phyloP scores from a whole-genome alignment of 306 rosid genomes.

The Castanea crenata region DNA sequence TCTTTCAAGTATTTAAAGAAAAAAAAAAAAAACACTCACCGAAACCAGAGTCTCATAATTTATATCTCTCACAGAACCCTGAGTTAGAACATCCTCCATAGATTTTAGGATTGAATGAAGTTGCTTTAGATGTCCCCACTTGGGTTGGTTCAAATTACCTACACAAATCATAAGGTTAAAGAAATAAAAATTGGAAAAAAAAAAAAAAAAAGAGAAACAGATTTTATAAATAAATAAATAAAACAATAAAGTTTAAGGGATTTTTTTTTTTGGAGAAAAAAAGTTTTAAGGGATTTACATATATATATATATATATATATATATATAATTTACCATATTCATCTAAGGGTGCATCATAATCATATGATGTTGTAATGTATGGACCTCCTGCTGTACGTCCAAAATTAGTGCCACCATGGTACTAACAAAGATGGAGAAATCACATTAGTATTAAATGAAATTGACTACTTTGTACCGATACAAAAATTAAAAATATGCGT shows the following conservation, averaged over 20 bases:
- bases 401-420: constrained; percentile 49
- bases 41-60: neutral
- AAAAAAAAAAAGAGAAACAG: neutral
- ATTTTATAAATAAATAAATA: neutral
- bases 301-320: too few species aligned
- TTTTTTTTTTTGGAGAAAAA: too few species aligned
- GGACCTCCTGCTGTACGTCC: constrained; percentile 37
- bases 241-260: neutral
- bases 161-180: neutral
- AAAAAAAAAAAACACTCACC: neutral
- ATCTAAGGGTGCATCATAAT: constrained; percentile 47
- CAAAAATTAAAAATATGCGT: neutral
- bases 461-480: too few species aligned
- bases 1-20: neutral
- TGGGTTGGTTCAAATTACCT: constrained; percentile 43
- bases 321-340: constrained; percentile 34
- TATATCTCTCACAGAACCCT: neutral
- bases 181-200: neutral
- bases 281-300: neutral
- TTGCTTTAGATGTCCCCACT: constrained; percentile 38
- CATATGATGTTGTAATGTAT: constrained; percentile 43
- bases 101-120: constrained; percentile 26
- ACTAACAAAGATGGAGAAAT: neutral
- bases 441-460: neutral
- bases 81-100: constrained; percentile 13